phyloP scores from a whole-genome alignment of 441 rosid genomes.

The Macaranga tanarius region DNA sequence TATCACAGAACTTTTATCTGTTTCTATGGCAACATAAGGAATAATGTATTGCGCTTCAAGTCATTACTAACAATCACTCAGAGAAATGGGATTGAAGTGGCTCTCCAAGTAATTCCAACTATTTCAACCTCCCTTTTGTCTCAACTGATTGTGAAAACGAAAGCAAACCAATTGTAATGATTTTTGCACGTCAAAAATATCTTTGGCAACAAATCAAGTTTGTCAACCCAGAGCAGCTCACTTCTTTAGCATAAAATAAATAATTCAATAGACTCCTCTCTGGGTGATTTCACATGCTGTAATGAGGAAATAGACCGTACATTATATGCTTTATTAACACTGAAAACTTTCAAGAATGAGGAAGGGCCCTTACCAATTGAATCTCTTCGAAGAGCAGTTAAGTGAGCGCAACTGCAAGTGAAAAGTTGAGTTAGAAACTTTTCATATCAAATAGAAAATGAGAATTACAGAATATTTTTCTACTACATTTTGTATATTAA shows the following conservation, averaged over 20 bases:
- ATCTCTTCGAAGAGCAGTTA: constrained; percentile 87
- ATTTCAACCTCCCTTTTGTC: neutral
- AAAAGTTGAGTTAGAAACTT: constrained; percentile 8
- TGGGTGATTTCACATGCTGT: neutral
- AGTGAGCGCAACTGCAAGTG: constrained; percentile 84
- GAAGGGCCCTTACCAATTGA: constrained; percentile 65
- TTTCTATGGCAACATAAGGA: neutral
- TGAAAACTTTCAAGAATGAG: neutral
- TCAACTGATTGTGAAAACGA: neutral
- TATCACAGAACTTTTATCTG: neutral
- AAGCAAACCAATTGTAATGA: neutral
- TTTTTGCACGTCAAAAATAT: neutral
- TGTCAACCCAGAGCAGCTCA: neutral
- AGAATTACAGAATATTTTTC: neutral
- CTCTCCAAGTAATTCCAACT: neutral
- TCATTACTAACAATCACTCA: neutral
- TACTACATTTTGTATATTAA: neutral
- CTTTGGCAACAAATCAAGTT: neutral
- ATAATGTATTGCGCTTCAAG: neutral
- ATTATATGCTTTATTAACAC: neutral
- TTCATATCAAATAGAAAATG: neutral
- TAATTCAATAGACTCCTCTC: neutral
- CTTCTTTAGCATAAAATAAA: neutral
- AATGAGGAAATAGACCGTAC: neutral
- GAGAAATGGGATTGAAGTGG: neutral